phyloP scores from a whole-genome alignment of 83 land plant species.

The Thuja plicata region DNA sequence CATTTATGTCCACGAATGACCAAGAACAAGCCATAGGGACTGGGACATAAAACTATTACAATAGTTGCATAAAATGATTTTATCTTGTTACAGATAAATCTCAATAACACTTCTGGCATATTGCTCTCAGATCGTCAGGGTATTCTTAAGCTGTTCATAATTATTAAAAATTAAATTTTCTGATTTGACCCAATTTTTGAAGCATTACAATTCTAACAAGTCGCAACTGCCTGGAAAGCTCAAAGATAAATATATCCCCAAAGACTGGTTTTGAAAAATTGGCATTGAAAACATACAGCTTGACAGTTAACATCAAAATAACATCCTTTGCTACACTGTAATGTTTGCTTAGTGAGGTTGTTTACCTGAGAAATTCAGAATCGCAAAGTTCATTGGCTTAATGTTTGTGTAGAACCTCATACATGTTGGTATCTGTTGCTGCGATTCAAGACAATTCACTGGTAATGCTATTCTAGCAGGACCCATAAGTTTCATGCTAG shows the following conservation, averaged over 20 bases:
- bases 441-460: neutral
- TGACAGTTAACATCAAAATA: neutral
- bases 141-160: neutral
- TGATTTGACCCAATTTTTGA: neutral
- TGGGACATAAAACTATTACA: too few relatives aligned
- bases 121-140: neutral
- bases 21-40: too few relatives aligned
- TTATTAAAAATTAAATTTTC: too few relatives aligned
- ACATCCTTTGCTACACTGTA: neutral
- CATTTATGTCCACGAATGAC: too few relatives aligned
- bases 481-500: neutral
- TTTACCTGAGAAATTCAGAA: neutral
- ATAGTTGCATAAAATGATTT: too few relatives aligned
- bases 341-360: neutral
- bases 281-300: neutral
- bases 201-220: neutral
- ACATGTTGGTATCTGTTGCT: neutral
- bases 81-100: neutral
- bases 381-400: neutral
- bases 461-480: neutral
- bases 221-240: neutral
- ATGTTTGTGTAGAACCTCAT: neutral
- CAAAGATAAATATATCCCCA: neutral
- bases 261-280: neutral
- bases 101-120: too few relatives aligned